Conservation (phyloP, 768 basidiomycete species). For the Guyanaporus albipodus region DNA sequence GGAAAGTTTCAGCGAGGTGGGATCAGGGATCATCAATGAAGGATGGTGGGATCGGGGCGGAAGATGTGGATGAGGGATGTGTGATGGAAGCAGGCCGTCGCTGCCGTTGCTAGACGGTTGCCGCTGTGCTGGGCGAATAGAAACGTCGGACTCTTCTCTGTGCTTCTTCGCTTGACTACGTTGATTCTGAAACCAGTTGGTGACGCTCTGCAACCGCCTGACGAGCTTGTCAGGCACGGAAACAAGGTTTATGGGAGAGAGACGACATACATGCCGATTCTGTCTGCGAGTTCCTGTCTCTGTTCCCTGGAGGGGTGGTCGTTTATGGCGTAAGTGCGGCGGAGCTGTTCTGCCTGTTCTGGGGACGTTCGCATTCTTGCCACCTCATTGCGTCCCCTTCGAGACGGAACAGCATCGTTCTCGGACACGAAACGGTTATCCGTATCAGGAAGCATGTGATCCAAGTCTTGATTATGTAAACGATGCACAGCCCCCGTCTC, state of each 20-base stretch:
- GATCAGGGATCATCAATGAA: conserved; percentile 25
- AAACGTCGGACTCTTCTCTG: conserved; percentile 44
- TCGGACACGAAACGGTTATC: conserved; percentile 50
- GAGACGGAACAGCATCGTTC: conserved; percentile 38
- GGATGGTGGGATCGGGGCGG: conserved; percentile 31
- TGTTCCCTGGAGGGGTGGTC: conserved; percentile 68
- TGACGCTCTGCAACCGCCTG: conserved; percentile 77
- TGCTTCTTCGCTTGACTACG: conserved; percentile 73
- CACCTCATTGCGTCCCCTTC: conserved; percentile 29
- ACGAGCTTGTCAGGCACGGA: conserved; percentile 28
- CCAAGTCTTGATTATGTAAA: conserved; percentile 41
- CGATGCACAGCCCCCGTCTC: conserved; percentile 21
- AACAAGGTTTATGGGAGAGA: conserved; percentile 11
- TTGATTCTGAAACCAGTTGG: conserved; percentile 87
- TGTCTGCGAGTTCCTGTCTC: conserved; percentile 58
- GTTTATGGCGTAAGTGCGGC: conserved; percentile 58
- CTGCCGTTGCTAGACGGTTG: conserved; percentile 12
- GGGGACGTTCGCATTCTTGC: conserved; percentile 57
- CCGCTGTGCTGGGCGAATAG: conserved; percentile 10
- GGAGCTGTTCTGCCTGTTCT: conserved; percentile 66
- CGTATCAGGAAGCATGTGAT: conserved; percentile 47
- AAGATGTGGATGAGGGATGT: conserved; percentile 10
- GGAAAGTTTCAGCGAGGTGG: conserved; percentile 10
- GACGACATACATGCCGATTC: conserved; percentile 73
- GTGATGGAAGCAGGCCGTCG: conserved; percentile 9